phyloP scores from a whole-genome alignment of 805 yeast species.

The Kurtzmaniella cleridarum region DNA sequence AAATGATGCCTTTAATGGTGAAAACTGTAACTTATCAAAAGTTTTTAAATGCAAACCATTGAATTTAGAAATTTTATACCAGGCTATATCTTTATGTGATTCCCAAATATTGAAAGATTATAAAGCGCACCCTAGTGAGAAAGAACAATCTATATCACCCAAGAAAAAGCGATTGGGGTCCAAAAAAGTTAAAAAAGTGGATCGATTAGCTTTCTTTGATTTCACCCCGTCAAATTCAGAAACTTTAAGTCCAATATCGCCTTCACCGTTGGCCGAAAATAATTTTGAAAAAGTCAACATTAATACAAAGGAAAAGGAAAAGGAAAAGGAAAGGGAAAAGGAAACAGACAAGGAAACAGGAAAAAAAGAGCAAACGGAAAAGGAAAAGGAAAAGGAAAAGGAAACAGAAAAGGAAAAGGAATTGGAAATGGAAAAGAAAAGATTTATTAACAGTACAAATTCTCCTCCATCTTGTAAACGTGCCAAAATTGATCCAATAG shows the following conservation, averaged over 20 bases:
- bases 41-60: background rate
- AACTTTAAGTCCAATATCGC: background rate
- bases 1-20: background rate
- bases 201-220: conserved; percentile 30
- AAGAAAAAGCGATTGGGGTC: conserved; percentile 2
- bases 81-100: no score
- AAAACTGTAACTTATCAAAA: background rate
- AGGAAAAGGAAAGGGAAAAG: conserved; percentile 3
- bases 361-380: background rate
- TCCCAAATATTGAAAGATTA: no score
- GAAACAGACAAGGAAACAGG: background rate
- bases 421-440: no score
- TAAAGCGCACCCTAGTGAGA: no score
- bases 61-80: background rate
- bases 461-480: no score
- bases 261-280: background rate
- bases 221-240: conserved; percentile 9
- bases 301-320: background rate
- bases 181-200: conserved; percentile 26
- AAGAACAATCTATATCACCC: background rate
- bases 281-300: background rate
- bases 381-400: background rate
- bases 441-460: no score
- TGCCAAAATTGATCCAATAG: no score
- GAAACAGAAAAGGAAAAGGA: no score